phyloP scores from a whole-genome alignment of 2,329 filamentous ascomycete species.

The Rasamsonia emersonii region DNA sequence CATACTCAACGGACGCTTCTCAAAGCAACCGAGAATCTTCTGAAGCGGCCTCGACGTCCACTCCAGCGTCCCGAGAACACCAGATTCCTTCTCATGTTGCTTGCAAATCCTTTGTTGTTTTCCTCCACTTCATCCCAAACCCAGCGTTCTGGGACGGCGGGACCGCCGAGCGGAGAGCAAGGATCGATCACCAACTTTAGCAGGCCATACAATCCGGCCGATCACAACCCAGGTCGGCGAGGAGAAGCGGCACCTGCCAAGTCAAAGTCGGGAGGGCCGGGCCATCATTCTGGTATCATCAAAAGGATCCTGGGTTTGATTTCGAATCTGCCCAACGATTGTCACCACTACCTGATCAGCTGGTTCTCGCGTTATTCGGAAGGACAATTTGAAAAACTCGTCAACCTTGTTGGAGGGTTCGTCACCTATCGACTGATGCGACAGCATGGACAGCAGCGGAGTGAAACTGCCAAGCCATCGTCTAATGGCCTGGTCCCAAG shows the following conservation, averaged over 20 bases:
- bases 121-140: slow-evolving; percentile 23
- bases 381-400: slow-evolving; percentile 59
- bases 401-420: slow-evolving; percentile 70
- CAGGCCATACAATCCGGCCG: slow-evolving; percentile 9
- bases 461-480: slow-evolving; percentile 48
- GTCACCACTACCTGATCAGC: slow-evolving; percentile 65
- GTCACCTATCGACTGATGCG: slow-evolving; percentile 70
- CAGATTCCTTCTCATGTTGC: slow-evolving; percentile 67
- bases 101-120: slow-evolving; percentile 70
- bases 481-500: slow-evolving; percentile 59
- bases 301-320: slow-evolving; percentile 76
- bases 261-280: slow-evolving; percentile 36
- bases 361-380: slow-evolving; percentile 70
- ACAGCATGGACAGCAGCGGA: slow-evolving; percentile 59
- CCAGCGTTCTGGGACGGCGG: slow-evolving; percentile 7
- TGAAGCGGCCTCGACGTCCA: slow-evolving; percentile 68
- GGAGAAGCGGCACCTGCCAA: slow-evolving; percentile 13
- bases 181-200: slow-evolving; percentile 7
- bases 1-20: slow-evolving; percentile 63
- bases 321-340: slow-evolving; percentile 64
- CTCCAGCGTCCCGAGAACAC: slow-evolving; percentile 61
- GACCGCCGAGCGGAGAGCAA: not conserved
- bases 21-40: slow-evolving; percentile 67
- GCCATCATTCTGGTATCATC: slow-evolving; percentile 72
- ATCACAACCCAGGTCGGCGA: slow-evolving; percentile 12